These are phyloP conservation scores for Bocquillonia castaneifolia DNA, from an alignment of 441 rosid species.

Conservation along the genomic window DNA sequence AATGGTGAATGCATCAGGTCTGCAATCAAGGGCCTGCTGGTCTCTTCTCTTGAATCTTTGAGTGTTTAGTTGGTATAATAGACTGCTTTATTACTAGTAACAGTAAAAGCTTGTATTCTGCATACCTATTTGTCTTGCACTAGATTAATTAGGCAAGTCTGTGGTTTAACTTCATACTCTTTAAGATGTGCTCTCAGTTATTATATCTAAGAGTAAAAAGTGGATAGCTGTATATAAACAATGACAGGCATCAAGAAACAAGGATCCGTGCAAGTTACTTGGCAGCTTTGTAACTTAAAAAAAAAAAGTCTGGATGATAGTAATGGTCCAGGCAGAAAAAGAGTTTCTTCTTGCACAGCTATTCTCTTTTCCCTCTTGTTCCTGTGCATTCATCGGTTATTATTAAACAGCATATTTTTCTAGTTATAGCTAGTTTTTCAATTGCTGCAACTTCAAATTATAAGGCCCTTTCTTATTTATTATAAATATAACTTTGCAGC, in stretches of 20 bases:
- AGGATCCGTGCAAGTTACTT: background rate
- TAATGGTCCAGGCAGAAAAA: background rate
- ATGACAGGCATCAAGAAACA: background rate
- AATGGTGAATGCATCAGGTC: background rate
- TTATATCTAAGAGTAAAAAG: background rate
- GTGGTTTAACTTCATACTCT: too few relatives aligned
- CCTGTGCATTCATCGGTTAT: background rate
- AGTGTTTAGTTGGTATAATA: background rate
- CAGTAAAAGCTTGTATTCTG: too few relatives aligned
- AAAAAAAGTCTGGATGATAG: background rate
- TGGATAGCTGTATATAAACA: background rate
- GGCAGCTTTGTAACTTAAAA: background rate
- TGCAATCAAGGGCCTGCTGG: background rate
- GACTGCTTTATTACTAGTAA: background rate
- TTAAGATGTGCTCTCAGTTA: too few relatives aligned
- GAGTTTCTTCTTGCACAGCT: background rate
- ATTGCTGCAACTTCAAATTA: background rate
- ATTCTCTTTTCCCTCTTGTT: background rate
- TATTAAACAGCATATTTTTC: background rate
- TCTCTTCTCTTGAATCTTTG: background rate
- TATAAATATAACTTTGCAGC: constrained; percentile 35
- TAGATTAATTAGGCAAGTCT: background rate
- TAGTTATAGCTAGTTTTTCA: background rate
- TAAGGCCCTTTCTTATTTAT: background rate
- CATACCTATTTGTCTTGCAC: background rate